Evolutionary conservation across 2,329 filamentous ascomycete genomes (phyloP).

Genomic region (Lasiodiplodia hormozganensis): DNA sequence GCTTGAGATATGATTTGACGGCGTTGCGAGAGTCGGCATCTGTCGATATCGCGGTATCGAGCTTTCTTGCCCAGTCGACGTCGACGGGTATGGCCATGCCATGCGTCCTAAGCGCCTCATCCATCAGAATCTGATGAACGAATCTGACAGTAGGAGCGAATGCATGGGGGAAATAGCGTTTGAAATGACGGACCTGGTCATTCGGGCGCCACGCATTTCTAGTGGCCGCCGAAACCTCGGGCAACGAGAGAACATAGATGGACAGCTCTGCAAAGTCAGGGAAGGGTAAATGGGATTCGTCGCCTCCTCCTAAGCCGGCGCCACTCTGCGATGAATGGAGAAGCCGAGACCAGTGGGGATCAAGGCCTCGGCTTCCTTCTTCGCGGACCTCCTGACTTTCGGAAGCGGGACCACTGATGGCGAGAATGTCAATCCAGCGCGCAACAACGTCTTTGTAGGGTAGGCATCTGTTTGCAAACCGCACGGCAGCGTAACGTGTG

Average conservation of each 20-base stretch:
- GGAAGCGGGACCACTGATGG: slow-evolving; percentile 69
- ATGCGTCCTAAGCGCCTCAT: slow-evolving; percentile 59
- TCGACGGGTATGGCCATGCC: slow-evolving; percentile 63
- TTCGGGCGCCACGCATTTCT: slow-evolving; percentile 38
- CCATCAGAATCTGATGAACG: slow-evolving; percentile 66
- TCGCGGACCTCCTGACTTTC: slow-evolving; percentile 85
- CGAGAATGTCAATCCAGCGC: slow-evolving; percentile 88
- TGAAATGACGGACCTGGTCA: slow-evolving; percentile 41
- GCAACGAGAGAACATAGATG: slow-evolving; percentile 52
- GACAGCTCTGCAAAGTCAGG: slow-evolving; percentile 56
- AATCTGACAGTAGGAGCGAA: slow-evolving; percentile 76
- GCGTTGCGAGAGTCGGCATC: slow-evolving; percentile 69
- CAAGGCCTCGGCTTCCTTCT: slow-evolving; percentile 86
- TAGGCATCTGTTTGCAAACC: slow-evolving; percentile 89
- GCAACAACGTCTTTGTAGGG: slow-evolving; percentile 79
- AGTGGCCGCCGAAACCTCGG: slow-evolving; percentile 41
- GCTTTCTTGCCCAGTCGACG: slow-evolving; percentile 82
- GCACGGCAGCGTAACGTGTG: slow-evolving; percentile 80
- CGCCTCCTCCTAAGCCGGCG: neutral
- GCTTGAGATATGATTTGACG: slow-evolving; percentile 59
- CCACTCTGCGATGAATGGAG: slow-evolving; percentile 52
- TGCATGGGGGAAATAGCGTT: slow-evolving; percentile 53
- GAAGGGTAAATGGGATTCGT: slow-evolving; percentile 34
- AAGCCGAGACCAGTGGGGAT: slow-evolving; percentile 75
- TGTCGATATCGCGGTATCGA: slow-evolving; percentile 75